Percentiles rank a stretch among this genome's conserved stretches.
Conservation (phyloP, 2,329 filamentous ascomycete species). For the Ceratocystis variospora region DNA sequence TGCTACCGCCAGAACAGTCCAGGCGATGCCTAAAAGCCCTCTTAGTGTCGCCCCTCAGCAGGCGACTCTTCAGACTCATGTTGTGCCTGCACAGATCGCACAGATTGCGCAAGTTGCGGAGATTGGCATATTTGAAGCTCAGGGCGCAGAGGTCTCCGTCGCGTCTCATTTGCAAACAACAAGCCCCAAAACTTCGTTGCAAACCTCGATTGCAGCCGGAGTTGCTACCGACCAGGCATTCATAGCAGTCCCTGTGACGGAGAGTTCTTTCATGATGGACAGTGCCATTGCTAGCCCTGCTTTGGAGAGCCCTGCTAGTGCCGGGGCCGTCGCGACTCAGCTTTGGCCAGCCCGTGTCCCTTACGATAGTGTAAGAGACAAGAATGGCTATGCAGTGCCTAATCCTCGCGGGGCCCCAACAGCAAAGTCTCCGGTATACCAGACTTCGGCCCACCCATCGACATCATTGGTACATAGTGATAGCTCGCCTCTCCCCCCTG, state of each 20-base stretch:
- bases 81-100: neutral
- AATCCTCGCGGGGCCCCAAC: neutral
- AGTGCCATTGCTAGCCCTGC: neutral
- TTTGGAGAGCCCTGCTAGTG: neutral
- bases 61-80: conserved; percentile 8
- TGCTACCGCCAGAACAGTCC: neutral
- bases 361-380: conserved; percentile 13
- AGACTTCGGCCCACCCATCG: neutral
- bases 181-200: neutral
- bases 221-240: neutral
- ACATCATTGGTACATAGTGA: neutral
- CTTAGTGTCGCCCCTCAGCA: conserved; percentile 10
- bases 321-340: conserved; percentile 5
- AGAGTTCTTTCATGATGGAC: neutral
- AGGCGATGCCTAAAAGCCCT: conserved; percentile 15
- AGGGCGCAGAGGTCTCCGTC: neutral
- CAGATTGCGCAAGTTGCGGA: neutral
- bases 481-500: neutral
- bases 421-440: neutral
- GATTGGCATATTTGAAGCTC: neutral
- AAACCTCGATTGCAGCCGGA: neutral
- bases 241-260: neutral
- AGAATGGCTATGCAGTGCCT: conserved; percentile 11
- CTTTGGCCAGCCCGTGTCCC: conserved; percentile 12
- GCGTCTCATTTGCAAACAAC: neutral